Evolutionary conservation across 352 stramenopile genomes (phyloP).

Genomic region (Pythium oligandrum): DNA sequence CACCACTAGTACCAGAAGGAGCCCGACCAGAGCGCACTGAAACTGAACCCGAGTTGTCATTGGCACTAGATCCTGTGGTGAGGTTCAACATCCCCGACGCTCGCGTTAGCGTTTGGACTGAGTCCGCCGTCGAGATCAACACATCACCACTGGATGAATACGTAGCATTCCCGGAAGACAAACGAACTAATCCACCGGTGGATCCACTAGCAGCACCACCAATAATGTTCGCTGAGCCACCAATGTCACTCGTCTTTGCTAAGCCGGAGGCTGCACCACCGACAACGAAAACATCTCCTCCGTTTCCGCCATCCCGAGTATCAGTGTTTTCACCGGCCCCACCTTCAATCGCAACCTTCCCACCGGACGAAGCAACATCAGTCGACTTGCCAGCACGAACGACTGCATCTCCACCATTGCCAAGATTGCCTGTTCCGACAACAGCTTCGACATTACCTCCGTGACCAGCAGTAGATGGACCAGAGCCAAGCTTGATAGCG

Average conservation of each 20-base stretch:
- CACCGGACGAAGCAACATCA: conserved; percentile 31
- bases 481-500: conserved; percentile 62
- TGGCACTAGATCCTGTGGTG: conserved; percentile 30
- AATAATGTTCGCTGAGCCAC: conserved; percentile 38
- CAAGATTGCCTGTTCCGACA: conserved; percentile 47
- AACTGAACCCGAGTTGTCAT: conserved; percentile 40
- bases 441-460: conserved; percentile 62
- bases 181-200: conserved; percentile 46
- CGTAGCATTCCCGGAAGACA: conserved; percentile 51
- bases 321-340: conserved; percentile 39
- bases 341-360: conserved; percentile 38
- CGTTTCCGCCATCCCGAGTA: conserved; percentile 55
- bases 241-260: conserved; percentile 31
- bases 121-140: conserved; percentile 44
- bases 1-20: conserved; percentile 39
- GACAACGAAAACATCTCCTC: conserved; percentile 58
- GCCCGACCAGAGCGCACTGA: conserved; percentile 36
- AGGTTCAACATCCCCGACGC: conserved; percentile 46
- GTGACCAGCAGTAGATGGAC: conserved; percentile 42
- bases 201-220: conserved; percentile 45
- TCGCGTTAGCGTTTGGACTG: conserved; percentile 25
- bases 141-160: conserved; percentile 60
- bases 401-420: conserved; percentile 63
- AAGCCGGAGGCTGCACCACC: conserved; percentile 56
- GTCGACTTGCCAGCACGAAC: conserved; percentile 61